A percentile compares a stretch with the other conserved stretches of the same genome.
Conservation (phyloP, 345 rosid genomes). For the Murraya koenigii region DNA sequence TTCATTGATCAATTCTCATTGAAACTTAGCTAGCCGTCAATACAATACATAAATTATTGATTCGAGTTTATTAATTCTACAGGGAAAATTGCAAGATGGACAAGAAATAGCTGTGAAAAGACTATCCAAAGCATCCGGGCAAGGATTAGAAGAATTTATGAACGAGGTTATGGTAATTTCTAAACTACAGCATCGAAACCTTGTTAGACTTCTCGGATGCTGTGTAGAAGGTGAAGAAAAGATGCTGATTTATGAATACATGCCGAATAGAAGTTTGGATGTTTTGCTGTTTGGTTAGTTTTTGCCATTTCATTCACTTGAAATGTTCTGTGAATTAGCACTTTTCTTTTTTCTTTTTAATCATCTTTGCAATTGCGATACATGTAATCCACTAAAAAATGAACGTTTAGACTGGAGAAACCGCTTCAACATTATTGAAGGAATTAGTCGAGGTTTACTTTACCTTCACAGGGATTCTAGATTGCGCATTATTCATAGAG, state of each 20-base stretch:
- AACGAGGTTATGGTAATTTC: constrained; percentile 42
- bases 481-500: constrained; percentile 23
- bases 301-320: not conserved
- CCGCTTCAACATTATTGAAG: not conserved
- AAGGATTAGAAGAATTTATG: constrained; percentile 56
- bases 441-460: not conserved
- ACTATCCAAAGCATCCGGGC: constrained; percentile 50
- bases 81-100: constrained; percentile 51
- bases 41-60: not conserved
- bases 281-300: constrained; percentile 35
- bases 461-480: not conserved
- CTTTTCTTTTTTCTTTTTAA: not conserved
- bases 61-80: constrained; percentile 13
- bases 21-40: not conserved
- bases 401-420: not conserved
- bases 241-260: constrained; percentile 33
- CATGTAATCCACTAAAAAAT: constrained; percentile 1
- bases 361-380: not conserved
- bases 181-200: constrained; percentile 38
- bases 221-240: constrained; percentile 34
- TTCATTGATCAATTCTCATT: not conserved
- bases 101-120: constrained; percentile 59
- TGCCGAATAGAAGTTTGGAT: constrained; percentile 40
- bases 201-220: constrained; percentile 34
- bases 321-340: not conserved